phyloP scores from a whole-genome alignment of 352 stramenopile species.

The Aphanomyces euteiches region DNA sequence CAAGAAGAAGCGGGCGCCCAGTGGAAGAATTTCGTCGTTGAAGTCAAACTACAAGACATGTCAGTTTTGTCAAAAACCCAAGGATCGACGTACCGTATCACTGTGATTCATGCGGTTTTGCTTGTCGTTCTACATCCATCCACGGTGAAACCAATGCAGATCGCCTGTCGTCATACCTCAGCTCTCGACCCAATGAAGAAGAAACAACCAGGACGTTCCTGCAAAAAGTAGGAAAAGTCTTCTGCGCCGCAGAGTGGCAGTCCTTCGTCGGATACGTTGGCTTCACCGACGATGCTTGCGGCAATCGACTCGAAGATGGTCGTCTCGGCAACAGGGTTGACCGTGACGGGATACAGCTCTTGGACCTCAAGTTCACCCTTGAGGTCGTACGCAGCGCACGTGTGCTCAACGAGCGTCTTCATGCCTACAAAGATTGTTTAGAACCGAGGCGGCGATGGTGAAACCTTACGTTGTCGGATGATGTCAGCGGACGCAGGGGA shows the following conservation, averaged over 20 bases:
- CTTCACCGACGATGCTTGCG: conserved; percentile 47
- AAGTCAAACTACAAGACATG: background rate
- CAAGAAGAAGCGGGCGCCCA: background rate
- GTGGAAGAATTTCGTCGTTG: background rate
- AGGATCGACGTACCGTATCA: too few species aligned
- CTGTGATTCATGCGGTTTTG: background rate
- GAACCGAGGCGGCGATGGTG: background rate
- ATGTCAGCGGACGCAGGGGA: conserved; percentile 76
- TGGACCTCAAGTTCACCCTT: conserved; percentile 59
- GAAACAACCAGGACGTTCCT: conserved; percentile 75
- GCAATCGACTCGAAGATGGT: conserved; percentile 66
- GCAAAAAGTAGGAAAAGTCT: conserved; percentile 91
- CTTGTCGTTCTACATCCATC: background rate
- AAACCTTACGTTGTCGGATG: conserved; percentile 58
- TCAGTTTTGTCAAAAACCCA: too few species aligned
- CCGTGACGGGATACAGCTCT: conserved; percentile 65
- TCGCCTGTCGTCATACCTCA: background rate
- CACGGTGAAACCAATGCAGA: background rate
- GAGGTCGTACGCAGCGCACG: conserved; percentile 71
- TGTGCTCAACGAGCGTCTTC: conserved; percentile 74
- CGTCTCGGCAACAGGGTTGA: conserved; percentile 72
- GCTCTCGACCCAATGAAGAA: conserved; percentile 51
- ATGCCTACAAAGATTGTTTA: conserved; percentile 45
- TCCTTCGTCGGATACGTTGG: conserved; percentile 61
- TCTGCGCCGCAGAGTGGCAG: conserved; percentile 90